Base-by-base conservation (phyloP, 176 grass and related monocot species). In the Cymbopogon citratus region DNA sequence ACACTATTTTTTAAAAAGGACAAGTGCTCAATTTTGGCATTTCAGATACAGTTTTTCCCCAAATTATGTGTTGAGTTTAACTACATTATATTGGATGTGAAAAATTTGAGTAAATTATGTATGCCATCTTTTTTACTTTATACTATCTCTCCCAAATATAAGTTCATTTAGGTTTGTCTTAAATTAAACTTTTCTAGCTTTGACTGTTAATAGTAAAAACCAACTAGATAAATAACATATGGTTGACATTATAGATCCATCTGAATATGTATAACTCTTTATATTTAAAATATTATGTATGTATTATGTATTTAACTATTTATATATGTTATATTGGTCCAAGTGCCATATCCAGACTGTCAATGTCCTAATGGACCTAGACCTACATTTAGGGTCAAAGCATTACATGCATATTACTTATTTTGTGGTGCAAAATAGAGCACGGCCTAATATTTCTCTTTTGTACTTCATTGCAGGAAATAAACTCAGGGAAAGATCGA, bases 401-500 rank as follows among this genome's bases (percentile, higher is more conserved):
- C 33, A 34, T 73, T 66, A 19, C 13, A 26, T 0, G 0, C 21
- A 33, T 51, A 24, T 33, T 19, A 15, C 59, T 80, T 84, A 35
- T 62, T 70, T 70, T 80, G 12, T 60, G 24, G 24, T 51, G 19
- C 64, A 7, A 19, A 31, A 26, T 71, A 71, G 41, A 49, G 25
- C 5, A 23, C 44, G 85, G 27, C 54, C 27, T 81, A 38, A 56
- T 81, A 9, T 81, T 57, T 77, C 44, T 38, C 21, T 73, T 89
- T 66, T 80, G 1, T 83, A 11, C 81, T 86, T 88, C 73, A 10
- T 16, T 86, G 23, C 87, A 97, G 94, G 94, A 94, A 64, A 62
- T 97, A 60, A 92, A 97, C 66, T 7, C 59, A 18, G 83, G 23
- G 4, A 91, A 89, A 87, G 89, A 94, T 10, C 78, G 77, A 72